phyloP scores from a whole-genome alignment of 306 rosid species.

The Carpinus viminea region DNA sequence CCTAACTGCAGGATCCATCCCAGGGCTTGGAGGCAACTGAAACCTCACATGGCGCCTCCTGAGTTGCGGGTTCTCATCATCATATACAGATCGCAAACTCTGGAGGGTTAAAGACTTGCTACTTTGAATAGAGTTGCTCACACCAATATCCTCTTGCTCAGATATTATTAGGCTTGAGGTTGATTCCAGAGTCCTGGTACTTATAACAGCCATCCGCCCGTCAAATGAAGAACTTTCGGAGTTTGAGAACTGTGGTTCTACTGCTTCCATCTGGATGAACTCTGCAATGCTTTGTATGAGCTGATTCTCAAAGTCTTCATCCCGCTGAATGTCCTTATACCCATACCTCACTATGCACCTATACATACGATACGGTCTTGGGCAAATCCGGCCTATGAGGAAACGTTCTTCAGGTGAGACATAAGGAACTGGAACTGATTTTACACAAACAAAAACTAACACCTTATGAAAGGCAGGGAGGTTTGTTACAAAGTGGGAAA shows the following conservation, averaged over 20 bases:
- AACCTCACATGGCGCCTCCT: conserved; percentile 66
- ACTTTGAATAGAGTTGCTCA: conserved; percentile 52
- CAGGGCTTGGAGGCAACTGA: conserved; percentile 53
- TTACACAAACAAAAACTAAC: conserved; percentile 77
- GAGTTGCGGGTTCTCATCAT: conserved; percentile 63
- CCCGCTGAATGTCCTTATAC: conserved; percentile 81
- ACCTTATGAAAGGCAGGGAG: conserved; percentile 91
- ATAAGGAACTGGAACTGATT: conserved; percentile 83
- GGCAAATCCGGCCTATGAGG: conserved; percentile 78
- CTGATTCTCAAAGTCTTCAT: conserved; percentile 80
- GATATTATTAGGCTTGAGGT: conserved; percentile 44
- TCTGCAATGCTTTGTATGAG: conserved; percentile 80
- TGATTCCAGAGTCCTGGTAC: conserved; percentile 51
- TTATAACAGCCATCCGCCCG: conserved; percentile 86
- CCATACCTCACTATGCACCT: conserved; percentile 85
- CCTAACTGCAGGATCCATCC: conserved; percentile 60
- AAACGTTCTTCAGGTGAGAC: conserved; percentile 87
- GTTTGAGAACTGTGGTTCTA: conserved; percentile 60
- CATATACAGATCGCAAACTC: conserved; percentile 63
- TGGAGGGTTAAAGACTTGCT: conserved; percentile 62
- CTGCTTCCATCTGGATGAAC: conserved; percentile 85
- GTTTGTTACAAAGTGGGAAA: conserved; percentile 87
- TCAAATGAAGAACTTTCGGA: conserved; percentile 62
- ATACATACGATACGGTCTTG: conserved; percentile 82
- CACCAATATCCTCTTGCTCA: conserved; percentile 46